These are phyloP conservation scores for Marchantia paleacea DNA, from an alignment of 225 moss, liverwort and hornwort species.

Conservation along the genomic window DNA sequence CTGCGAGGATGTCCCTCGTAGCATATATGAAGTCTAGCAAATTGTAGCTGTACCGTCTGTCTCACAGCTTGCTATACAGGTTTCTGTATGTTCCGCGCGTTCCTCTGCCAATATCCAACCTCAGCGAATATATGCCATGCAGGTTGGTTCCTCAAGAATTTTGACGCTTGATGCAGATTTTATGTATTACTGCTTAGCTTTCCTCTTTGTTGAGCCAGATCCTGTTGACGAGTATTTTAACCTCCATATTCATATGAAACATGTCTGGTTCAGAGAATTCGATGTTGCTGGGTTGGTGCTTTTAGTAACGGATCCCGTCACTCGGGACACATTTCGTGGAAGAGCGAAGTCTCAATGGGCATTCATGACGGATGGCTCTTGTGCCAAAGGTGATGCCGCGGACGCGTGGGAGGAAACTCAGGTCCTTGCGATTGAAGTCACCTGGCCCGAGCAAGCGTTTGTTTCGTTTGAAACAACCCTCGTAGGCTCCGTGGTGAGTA, in stretches of 20 bases:
- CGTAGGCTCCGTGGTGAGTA: slow-evolving; percentile 35
- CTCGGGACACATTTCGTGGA: slow-evolving; percentile 16
- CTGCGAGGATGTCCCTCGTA: neutral
- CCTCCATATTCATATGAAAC: neutral
- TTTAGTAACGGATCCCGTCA: slow-evolving; percentile 25
- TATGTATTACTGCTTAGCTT: neutral
- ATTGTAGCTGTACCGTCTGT: neutral
- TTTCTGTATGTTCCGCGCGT: slow-evolving; percentile 31
- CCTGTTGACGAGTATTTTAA: neutral
- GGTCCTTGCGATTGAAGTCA: slow-evolving; percentile 32
- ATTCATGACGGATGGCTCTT: slow-evolving; percentile 40
- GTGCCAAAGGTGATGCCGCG: slow-evolving; percentile 8
- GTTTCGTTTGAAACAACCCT: slow-evolving; percentile 28
- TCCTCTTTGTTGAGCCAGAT: neutral
- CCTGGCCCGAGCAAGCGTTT: slow-evolving; percentile 21
- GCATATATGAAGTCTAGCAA: neutral
- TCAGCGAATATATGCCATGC: slow-evolving; percentile 26
- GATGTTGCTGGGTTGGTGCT: slow-evolving; percentile 37
- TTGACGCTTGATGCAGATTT: neutral
- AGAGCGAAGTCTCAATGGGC: slow-evolving; percentile 30
- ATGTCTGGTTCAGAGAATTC: slow-evolving; percentile 32
- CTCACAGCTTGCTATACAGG: slow-evolving; percentile 17
- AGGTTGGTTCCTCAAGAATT: slow-evolving; percentile 25
- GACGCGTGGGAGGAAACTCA: slow-evolving; percentile 37
- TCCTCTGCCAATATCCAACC: slow-evolving; percentile 23